A percentile compares a stretch with the other conserved stretches of the same genome.
Evolutionary conservation across 2,329 filamentous ascomycete genomes (phyloP).

Genomic region (Pochonia chlamydosporia): DNA sequence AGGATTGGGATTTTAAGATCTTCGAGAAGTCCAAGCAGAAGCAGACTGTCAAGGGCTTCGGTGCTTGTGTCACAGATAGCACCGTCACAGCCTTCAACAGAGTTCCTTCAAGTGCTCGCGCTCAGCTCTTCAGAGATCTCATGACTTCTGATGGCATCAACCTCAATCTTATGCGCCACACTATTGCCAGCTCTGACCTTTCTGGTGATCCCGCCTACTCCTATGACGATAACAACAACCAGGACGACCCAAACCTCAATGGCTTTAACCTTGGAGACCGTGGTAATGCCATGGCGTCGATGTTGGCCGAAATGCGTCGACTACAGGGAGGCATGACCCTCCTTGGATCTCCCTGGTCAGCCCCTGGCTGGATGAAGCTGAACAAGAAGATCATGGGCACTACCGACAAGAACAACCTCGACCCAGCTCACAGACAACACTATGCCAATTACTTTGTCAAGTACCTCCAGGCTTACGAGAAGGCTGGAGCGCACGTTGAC

Average conservation of each 20-base stretch:
- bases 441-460: conserved; percentile 36
- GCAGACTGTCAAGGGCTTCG: conserved; percentile 34
- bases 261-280: conserved; percentile 31
- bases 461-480: conserved; percentile 33
- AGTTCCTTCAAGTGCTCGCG: conserved; percentile 22
- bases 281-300: conserved; percentile 30
- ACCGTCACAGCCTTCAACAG: conserved; percentile 32
- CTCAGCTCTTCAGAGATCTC: conserved; percentile 27
- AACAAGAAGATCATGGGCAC: conserved; percentile 27
- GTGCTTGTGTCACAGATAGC: conserved; percentile 35
- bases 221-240: conserved; percentile 26
- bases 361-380: conserved; percentile 37
- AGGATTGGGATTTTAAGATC: conserved; percentile 30
- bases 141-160: conserved; percentile 31
- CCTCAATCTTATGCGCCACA: conserved; percentile 34
- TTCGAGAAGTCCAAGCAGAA: conserved; percentile 30
- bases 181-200: conserved; percentile 33
- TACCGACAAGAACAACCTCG: conserved; percentile 31
- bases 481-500: conserved; percentile 28
- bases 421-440: conserved; percentile 20
- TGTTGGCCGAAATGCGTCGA: conserved; percentile 29
- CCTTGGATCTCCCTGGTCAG: conserved; percentile 32
- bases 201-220: conserved; percentile 32
- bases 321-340: conserved; percentile 29
- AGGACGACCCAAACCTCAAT: conserved; percentile 9